These are phyloP conservation scores for Plenodomus tracheiphilus DNA, from an alignment of 2,329 filamentous ascomycete species.

Conservation along the genomic window DNA sequence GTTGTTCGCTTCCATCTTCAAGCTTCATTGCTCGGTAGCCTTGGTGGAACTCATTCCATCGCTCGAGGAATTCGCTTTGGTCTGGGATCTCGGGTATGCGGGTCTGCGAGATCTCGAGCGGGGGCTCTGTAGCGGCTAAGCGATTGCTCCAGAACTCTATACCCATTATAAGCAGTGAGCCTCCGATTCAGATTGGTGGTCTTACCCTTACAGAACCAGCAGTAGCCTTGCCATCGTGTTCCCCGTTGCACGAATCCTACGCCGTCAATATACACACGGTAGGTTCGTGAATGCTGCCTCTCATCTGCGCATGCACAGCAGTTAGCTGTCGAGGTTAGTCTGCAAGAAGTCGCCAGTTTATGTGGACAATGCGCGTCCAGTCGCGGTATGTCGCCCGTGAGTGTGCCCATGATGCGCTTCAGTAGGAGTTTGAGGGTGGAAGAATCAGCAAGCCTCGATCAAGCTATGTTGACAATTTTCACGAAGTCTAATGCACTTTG, in stretches of 20 bases:
- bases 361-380: constrained; percentile 45
- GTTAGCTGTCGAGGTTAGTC: constrained; percentile 44
- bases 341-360: constrained; percentile 49
- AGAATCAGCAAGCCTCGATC: neutral
- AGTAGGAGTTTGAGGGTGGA: neutral
- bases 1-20: constrained; percentile 50
- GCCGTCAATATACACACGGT: constrained; percentile 54
- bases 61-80: constrained; percentile 50
- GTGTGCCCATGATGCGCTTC: constrained; percentile 39
- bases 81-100: constrained; percentile 53
- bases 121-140: constrained; percentile 47
- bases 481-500: too few relatives aligned
- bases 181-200: neutral
- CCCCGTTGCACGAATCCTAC: constrained; percentile 54
- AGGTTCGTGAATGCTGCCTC: constrained; percentile 47
- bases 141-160: constrained; percentile 55
- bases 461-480: too few relatives aligned
- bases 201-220: constrained; percentile 54
- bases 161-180: neutral
- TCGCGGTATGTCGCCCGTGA: constrained; percentile 44
- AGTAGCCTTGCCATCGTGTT: constrained; percentile 55
- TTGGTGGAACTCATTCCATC: constrained; percentile 55
- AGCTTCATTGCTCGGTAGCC: constrained; percentile 48
- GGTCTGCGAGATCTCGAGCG: constrained; percentile 49
- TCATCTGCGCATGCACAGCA: constrained; percentile 49